Conservation (phyloP, 2,329 filamentous ascomycete species). For the Ceratocystis cubensis region DNA sequence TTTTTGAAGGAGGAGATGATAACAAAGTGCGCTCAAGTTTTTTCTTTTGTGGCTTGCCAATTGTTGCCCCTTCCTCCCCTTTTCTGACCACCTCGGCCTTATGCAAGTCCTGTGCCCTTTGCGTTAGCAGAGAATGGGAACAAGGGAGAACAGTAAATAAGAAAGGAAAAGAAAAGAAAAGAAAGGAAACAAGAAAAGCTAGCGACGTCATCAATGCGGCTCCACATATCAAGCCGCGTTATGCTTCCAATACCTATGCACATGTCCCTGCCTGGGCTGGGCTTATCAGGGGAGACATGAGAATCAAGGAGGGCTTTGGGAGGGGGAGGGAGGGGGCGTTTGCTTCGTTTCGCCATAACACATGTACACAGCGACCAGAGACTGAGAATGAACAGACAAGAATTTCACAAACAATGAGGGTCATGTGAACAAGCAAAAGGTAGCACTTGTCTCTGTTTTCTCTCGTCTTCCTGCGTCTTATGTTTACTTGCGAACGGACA, state of each 20-base stretch:
- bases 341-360: not conserved
- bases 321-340: not conserved
- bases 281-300: not conserved
- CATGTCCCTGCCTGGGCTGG: too few relatives aligned
- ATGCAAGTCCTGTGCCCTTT: not conserved
- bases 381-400: not conserved
- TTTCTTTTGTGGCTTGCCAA: too few relatives aligned
- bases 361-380: not conserved
- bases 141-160: too few relatives aligned
- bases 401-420: not conserved
- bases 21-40: not conserved
- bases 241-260: not conserved
- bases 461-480: not conserved
- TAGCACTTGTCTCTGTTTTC: not conserved
- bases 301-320: not conserved
- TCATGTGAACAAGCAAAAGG: not conserved
- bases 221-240: not conserved
- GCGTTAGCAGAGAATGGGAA: not conserved
- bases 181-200: too few relatives aligned
- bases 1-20: not conserved
- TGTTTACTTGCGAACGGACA: not conserved
- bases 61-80: too few relatives aligned
- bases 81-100: not conserved
- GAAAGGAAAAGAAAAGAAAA: too few relatives aligned
- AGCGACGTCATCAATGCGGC: slow-evolving; percentile 3